Evolutionary conservation across 2,329 filamentous ascomycete species (phyloP).

Genomic region (Dothiorella sarmentorum): DNA sequence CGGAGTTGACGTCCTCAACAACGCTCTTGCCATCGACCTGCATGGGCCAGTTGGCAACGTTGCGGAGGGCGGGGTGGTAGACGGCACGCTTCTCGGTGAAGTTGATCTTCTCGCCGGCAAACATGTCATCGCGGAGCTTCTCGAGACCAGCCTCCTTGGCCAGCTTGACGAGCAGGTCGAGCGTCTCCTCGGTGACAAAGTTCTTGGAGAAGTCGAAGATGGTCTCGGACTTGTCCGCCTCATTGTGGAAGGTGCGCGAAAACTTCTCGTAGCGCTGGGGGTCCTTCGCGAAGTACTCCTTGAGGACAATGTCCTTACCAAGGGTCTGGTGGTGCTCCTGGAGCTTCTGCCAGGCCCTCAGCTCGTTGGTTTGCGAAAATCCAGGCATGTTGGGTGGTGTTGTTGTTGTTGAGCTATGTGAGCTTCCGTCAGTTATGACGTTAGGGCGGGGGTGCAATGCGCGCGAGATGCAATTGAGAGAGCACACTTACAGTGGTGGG

Average conservation of each 20-base stretch:
- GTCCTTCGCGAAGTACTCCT: constrained; percentile 88
- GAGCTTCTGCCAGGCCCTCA: constrained; percentile 84
- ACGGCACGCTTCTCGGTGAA: constrained; percentile 96
- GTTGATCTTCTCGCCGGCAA: constrained; percentile 97
- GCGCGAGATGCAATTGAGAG: background rate
- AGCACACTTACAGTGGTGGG: background rate
- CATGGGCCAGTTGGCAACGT: constrained; percentile 76
- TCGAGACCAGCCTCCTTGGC: constrained; percentile 88
- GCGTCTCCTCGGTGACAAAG: constrained; percentile 89
- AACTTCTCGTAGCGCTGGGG: constrained; percentile 86
- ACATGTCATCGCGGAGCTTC: constrained; percentile 95
- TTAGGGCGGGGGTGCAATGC: background rate
- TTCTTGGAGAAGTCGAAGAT: constrained; percentile 99
- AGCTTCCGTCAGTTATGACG: constrained; percentile 16
- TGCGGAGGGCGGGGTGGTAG: constrained; percentile 91
- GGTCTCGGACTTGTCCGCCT: constrained; percentile 76
- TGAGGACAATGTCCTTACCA: constrained; percentile 86
- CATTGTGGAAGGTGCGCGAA: constrained; percentile 76
- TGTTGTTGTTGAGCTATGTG: constrained; percentile 9
- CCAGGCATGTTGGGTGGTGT: constrained; percentile 46
- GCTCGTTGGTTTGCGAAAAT: constrained; percentile 81
- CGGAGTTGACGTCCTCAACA: constrained; percentile 85
- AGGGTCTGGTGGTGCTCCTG: constrained; percentile 84
- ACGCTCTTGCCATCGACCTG: constrained; percentile 89
- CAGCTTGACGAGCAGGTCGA: constrained; percentile 80